Conservation (phyloP, 2,329 filamentous ascomycete species). For the Cladophialophora carrionii region DNA sequence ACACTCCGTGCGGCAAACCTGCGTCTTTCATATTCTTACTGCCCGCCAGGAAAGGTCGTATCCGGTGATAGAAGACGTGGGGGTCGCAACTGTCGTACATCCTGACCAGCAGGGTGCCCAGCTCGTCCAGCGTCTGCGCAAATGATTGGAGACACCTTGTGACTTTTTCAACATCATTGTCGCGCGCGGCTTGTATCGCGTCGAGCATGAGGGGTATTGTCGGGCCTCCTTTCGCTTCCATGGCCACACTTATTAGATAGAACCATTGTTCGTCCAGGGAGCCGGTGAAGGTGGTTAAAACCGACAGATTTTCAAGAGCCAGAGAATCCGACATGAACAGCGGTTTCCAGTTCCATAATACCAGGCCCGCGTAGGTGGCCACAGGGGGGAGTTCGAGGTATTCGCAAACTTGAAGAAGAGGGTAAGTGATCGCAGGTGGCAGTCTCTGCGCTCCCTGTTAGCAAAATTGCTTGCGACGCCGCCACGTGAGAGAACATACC, state of each 20-base stretch:
- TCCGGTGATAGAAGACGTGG: constrained; percentile 90
- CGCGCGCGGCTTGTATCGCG: constrained; percentile 78
- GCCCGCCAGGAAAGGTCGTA: constrained; percentile 92
- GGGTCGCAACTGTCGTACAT: constrained; percentile 98
- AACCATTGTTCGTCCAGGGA: constrained; percentile 98
- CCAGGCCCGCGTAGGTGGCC: constrained; percentile 88
- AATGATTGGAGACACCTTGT: constrained; percentile 77
- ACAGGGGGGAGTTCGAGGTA: constrained; percentile 86
- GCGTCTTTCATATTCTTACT: constrained; percentile 98
- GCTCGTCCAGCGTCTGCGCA: constrained; percentile 84
- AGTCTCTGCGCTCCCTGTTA: constrained; percentile 55
- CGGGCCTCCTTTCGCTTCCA: constrained; percentile 87
- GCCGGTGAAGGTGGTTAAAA: constrained; percentile 87
- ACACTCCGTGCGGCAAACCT: constrained; percentile 80
- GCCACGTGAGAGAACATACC: constrained; percentile 50
- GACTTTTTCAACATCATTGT: constrained; percentile 70
- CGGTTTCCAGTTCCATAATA: constrained; percentile 96
- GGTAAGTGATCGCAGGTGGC: constrained; percentile 79
- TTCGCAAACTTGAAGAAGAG: constrained; percentile 74
- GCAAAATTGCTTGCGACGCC: neutral
- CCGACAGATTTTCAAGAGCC: constrained; percentile 86
- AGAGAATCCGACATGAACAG: constrained; percentile 81
- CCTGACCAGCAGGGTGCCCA: constrained; percentile 74
- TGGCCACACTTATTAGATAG: constrained; percentile 91
- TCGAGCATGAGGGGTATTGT: constrained; percentile 86